A percentile compares a stretch with the other conserved stretches of the same genome.
phyloP scores from a whole-genome alignment of 140 eudicot species.

The Bidens hawaiensis region DNA sequence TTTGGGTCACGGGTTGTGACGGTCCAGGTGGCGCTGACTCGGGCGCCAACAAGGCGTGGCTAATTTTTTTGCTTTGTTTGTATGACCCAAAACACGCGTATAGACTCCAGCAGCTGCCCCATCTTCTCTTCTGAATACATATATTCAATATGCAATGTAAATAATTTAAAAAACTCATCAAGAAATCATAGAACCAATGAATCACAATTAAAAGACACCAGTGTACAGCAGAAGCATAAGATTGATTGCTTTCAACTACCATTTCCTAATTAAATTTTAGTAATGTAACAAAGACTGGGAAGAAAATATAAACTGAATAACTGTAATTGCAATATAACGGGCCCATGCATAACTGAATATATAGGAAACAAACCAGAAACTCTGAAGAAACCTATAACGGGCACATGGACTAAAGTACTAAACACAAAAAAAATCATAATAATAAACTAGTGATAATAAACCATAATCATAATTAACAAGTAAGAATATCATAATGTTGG shows the following conservation, averaged over 20 bases:
- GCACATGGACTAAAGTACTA: too few relatives aligned
- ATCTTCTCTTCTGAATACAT: constrained; percentile 75
- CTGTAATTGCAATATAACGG: too few relatives aligned
- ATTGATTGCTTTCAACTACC: too few relatives aligned
- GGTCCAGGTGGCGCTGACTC: constrained; percentile 45
- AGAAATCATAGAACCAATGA: neutral
- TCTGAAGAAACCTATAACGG: too few relatives aligned
- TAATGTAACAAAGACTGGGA: too few relatives aligned
- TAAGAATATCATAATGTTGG: neutral
- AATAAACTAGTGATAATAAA: too few relatives aligned
- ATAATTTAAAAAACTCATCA: constrained; percentile 11
- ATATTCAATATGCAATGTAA: constrained; percentile 12
- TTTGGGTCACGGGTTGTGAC: constrained; percentile 39
- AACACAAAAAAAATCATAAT: too few relatives aligned
- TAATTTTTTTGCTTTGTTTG: constrained; percentile 73
- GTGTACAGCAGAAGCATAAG: neutral
- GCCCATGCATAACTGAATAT: too few relatives aligned
- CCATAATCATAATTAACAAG: too few relatives aligned
- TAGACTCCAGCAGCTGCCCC: constrained; percentile 88
- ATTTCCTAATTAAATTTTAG: too few relatives aligned
- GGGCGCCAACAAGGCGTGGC: constrained; percentile 70
- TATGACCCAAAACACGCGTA: constrained; percentile 86
- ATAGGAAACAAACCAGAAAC: too few relatives aligned
- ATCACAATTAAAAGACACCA: neutral
- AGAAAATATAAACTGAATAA: too few relatives aligned